A percentile compares a stretch with the other conserved stretches of the same genome.
Conservation (phyloP, 257 asterid genomes). For the Solanum tarijense region DNA sequence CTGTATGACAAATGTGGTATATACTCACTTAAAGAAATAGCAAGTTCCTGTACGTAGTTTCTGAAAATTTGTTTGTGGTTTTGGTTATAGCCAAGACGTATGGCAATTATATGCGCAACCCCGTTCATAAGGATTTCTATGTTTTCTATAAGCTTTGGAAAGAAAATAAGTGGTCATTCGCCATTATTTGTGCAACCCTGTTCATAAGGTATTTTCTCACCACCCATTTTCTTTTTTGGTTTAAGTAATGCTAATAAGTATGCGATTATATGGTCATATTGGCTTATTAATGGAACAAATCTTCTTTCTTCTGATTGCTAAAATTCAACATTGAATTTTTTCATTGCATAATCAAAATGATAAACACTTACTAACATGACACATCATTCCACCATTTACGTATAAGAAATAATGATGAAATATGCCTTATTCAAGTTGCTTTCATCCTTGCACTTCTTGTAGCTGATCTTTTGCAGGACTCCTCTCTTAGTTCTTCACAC, state of each 20-base stretch:
- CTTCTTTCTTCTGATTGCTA: not conserved
- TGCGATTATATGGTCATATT: not conserved
- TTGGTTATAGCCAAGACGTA: not conserved
- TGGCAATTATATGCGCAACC: not conserved
- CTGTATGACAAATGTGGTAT: not conserved
- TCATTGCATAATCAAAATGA: not conserved
- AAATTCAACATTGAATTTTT: not conserved
- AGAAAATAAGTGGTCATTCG: not conserved
- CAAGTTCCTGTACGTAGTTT: not conserved
- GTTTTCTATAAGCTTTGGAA: not conserved
- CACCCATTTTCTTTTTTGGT: not conserved
- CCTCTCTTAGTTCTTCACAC: not conserved
- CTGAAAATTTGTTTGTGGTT: not conserved
- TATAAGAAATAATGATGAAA: not conserved
- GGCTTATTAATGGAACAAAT: not conserved
- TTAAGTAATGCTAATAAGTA: not conserved
- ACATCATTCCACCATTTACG: not conserved
- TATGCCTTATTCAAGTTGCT: not conserved
- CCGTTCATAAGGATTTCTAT: not conserved
- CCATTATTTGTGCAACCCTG: not conserved
- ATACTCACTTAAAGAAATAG: not conserved
- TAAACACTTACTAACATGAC: not conserved
- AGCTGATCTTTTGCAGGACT: not conserved
- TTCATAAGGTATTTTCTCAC: not conserved
- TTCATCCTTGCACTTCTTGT: not conserved